Conservation (phyloP, 768 basidiomycete species). For the Tylopilus felleus region DNA sequence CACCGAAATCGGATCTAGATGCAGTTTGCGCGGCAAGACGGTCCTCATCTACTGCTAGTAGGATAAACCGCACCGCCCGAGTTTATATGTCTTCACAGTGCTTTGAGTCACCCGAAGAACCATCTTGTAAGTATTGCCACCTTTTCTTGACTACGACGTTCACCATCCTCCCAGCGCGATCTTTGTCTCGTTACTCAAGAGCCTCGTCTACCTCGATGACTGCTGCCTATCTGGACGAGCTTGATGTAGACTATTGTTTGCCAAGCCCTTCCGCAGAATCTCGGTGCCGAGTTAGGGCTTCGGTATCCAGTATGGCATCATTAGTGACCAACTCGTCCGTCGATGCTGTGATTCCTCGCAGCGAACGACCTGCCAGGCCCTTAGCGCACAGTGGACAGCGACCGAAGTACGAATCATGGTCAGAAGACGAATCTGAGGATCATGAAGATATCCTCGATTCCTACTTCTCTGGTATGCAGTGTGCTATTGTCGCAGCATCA, state of each 20-base stretch:
- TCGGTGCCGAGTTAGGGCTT: constrained; percentile 31
- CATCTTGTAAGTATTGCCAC: constrained; percentile 10
- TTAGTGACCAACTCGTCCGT: constrained; percentile 55
- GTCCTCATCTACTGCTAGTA: constrained; percentile 12
- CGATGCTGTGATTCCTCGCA: constrained; percentile 52
- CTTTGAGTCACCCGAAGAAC: constrained; percentile 6
- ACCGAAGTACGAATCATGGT: constrained; percentile 18
- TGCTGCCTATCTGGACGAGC: constrained; percentile 28
- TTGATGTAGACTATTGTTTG: constrained; percentile 29
- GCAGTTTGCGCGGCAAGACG: constrained; percentile 15
- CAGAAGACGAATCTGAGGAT: constrained; percentile 24
- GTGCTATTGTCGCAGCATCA: background rate
- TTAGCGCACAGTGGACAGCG: constrained; percentile 10
- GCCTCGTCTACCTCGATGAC: constrained; percentile 21
- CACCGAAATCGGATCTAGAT: constrained; percentile 11
- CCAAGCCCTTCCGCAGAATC: constrained; percentile 20
- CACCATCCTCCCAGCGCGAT: constrained; percentile 14
- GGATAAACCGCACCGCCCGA: constrained; percentile 14
- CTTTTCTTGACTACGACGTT: background rate
- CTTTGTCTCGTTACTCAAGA: constrained; percentile 19
- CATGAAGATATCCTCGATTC: constrained; percentile 40
- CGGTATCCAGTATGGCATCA: constrained; percentile 54
- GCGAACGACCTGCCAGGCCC: constrained; percentile 15
- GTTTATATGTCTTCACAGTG: constrained; percentile 18
- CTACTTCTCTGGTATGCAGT: constrained; percentile 38